Conservation (phyloP, 192 early-diverging fungal species). For the Allomyces javanicus region DNA sequence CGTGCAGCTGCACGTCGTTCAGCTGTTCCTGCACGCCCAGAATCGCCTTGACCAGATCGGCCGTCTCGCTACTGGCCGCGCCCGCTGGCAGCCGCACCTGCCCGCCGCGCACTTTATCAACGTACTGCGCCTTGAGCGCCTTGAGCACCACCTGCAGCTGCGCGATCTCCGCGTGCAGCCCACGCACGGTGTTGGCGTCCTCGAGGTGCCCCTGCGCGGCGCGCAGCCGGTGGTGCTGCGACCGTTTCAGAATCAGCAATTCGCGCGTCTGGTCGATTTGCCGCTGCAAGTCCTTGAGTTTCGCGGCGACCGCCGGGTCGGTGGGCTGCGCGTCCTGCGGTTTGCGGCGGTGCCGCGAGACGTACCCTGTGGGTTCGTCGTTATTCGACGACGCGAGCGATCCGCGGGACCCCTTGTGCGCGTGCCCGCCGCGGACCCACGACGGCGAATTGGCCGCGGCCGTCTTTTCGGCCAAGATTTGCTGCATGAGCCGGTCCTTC, state of each 20-base stretch:
- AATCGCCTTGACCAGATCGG: neutral
- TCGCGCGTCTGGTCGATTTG: neutral
- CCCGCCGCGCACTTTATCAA: neutral
- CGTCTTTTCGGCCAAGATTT: neutral
- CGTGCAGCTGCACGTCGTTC: neutral
- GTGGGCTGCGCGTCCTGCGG: neutral
- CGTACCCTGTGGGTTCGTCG: neutral
- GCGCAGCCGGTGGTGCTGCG: neutral
- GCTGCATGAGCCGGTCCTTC: neutral
- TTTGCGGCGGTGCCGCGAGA: neutral
- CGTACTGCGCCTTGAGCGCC: neutral
- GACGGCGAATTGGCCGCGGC: neutral
- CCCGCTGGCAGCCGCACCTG: neutral
- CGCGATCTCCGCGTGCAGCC: neutral
- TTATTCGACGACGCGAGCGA: neutral
- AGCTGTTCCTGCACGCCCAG: neutral
- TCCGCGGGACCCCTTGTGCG: neutral
- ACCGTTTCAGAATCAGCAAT: neutral
- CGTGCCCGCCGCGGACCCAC: neutral
- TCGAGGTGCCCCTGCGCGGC: neutral
- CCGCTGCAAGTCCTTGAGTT: neutral
- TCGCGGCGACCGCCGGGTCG: neutral
- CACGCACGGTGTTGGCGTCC: neutral
- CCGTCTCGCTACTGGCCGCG: neutral
- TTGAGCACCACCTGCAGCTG: neutral